Evolutionary conservation across 257 asterid genomes (phyloP).

Genomic region (Agastache rugosa): DNA sequence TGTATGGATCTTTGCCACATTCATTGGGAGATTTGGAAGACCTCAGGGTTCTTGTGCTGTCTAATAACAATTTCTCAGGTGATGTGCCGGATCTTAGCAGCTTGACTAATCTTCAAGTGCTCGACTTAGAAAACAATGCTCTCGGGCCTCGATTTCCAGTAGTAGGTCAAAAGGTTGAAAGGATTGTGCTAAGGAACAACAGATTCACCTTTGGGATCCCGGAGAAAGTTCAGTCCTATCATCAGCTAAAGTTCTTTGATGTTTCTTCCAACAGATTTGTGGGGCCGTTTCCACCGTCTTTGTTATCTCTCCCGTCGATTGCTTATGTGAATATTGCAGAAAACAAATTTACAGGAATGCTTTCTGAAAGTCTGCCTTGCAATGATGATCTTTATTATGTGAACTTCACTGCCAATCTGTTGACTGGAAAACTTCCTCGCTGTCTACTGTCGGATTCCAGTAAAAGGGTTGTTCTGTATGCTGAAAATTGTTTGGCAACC

Average conservation of each 20-base stretch:
- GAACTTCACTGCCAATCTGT: conserved; percentile 71
- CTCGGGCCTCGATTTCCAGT: conserved; percentile 79
- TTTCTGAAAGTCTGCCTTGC: conserved; percentile 62
- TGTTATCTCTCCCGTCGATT: conserved; percentile 73
- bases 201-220: conserved; percentile 68
- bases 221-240: conserved; percentile 57
- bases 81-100: conserved; percentile 76
- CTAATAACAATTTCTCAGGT: conserved; percentile 72
- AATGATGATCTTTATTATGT: conserved; percentile 57
- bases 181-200: conserved; percentile 64
- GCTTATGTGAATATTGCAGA: conserved; percentile 59
- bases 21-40: conserved; percentile 54
- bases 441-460: conserved; percentile 54
- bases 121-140: conserved; percentile 62
- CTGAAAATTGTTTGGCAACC: conserved; percentile 62
- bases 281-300: conserved; percentile 75
- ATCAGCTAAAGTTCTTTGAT: conserved; percentile 65
- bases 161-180: conserved; percentile 52
- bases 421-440: conserved; percentile 76
- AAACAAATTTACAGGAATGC: conserved; percentile 80
- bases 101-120: conserved; percentile 72
- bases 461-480: conserved; percentile 49
- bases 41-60: conserved; percentile 69
- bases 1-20: conserved; percentile 63
- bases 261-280: conserved; percentile 75